These are phyloP conservation scores for Xylariaceae sp. DNA, from an alignment of 2,329 filamentous ascomycete genomes.

Conservation along the genomic window DNA sequence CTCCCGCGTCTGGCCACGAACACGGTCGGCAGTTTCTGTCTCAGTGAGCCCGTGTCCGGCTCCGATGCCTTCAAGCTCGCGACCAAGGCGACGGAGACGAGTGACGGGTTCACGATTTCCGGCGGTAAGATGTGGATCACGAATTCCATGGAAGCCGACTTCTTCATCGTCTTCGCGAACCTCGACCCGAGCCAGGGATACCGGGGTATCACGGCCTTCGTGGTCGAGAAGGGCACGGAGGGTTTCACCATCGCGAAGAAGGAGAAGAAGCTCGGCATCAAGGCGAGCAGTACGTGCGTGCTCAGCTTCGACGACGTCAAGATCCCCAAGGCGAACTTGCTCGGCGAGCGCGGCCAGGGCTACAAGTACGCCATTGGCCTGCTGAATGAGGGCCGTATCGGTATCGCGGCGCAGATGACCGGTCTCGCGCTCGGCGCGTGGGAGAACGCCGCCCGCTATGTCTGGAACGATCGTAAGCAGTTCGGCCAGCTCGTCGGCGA, in stretches of 20 bases:
- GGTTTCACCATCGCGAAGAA: constrained; percentile 98
- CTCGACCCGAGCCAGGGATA: constrained; percentile 88
- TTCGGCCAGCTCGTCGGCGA: constrained; percentile 90
- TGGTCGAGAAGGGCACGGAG: constrained; percentile 82
- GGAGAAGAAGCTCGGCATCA: constrained; percentile 99
- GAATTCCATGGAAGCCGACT: constrained; percentile 85
- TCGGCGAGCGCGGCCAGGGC: constrained; percentile 83
- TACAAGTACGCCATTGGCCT: constrained; percentile 97
- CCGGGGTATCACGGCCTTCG: constrained; percentile 93
- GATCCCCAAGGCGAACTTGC: constrained; percentile 78
- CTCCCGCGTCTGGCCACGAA: constrained; percentile 84
- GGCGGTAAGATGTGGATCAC: constrained; percentile 99
- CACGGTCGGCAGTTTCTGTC: constrained; percentile 86
- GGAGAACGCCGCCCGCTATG: constrained; percentile 91
- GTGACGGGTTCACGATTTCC: constrained; percentile 77
- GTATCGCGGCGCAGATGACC: constrained; percentile 98
- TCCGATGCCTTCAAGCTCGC: constrained; percentile 94
- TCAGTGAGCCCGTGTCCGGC: constrained; percentile 87
- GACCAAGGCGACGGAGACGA: constrained; percentile 81
- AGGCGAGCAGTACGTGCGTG: constrained; percentile 91
- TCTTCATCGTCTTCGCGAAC: constrained; percentile 98
- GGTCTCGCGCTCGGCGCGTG: constrained; percentile 90
- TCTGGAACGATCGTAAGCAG: constrained; percentile 97
- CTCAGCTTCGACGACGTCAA: constrained; percentile 96
- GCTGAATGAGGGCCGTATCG: constrained; percentile 94